Base-by-base conservation (phyloP, 306 rosid genomes). In the Trifolium dubium region DNA sequence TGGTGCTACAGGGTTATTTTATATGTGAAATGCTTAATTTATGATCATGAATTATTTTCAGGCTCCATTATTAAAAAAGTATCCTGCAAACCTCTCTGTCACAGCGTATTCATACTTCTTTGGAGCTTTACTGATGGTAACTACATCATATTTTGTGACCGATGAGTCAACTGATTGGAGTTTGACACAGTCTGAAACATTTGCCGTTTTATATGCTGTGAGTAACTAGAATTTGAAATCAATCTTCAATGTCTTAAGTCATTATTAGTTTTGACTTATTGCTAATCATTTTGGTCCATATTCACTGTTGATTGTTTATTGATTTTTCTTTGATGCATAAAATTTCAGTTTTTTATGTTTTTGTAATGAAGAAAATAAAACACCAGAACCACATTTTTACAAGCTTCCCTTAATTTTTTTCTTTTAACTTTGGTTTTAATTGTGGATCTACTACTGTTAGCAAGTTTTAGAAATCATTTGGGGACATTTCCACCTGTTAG, bases 181-280 rank as follows among this genome's bases (percentile, higher is more conserved):
- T 55, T 83, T 94, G 87, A 92, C 95, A 11, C 56, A 51, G 31
- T 89, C 99, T 15, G 97, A 94, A 86, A 71, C 85, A 60, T 10
- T 92, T 62, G 97, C 99, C 1, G 97, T 94, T 74, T 72, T 94
- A 54, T 94, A 94, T 77, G 97, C 92, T 75, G 99, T 92, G 77
- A 88, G 97, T 86, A 55, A 18, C 79, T 75, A 59, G 40, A 62
- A 34, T 50, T 65, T 65, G 31, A 69, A 64, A 62, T 63, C 43
- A 50, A 51, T 46, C 59, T 79, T 75, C n/a, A 43, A 39, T 72
- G 6, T 65, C 59, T 65, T 50, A 39, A 64, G 31, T 10, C 12
- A 9, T 54, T 64, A 64, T 19, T 32, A 32, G 31, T 51, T 73
- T 53, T 35, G 39, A 35, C 39, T 35, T 35, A 18, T 69, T 72